phyloP scores from a whole-genome alignment of 306 rosid species.

The Ziziphus jujuba region DNA sequence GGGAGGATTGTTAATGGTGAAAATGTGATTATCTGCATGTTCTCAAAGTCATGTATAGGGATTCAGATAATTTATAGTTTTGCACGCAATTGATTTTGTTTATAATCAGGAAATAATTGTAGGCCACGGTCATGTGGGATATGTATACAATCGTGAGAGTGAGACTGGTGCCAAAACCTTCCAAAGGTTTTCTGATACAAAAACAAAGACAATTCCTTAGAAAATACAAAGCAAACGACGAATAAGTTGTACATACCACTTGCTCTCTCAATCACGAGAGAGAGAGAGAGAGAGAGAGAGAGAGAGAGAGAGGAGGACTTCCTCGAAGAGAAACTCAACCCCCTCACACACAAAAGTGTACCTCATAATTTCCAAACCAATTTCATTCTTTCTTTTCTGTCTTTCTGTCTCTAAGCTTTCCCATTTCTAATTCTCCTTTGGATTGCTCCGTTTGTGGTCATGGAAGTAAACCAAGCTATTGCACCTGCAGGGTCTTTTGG shows the following conservation, averaged over 20 bases:
- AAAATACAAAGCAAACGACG: conserved; percentile 51
- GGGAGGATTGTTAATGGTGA: not conserved
- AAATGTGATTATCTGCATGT: conserved; percentile 8
- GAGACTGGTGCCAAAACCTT: conserved; percentile 31
- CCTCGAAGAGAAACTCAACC: conserved; percentile 35
- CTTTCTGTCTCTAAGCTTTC: not conserved
- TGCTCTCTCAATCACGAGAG: conserved; percentile 44
- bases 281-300: conserved; percentile 27
- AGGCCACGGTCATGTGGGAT: conserved; percentile 21
- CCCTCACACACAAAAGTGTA: conserved; percentile 26
- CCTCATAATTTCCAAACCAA: conserved; percentile 23
- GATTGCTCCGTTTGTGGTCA: conserved; percentile 44
- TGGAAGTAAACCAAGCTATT: conserved; percentile 57
- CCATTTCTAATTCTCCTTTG: conserved; percentile 19
- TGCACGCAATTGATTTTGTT: conserved; percentile 1
- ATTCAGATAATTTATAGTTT: not conserved
- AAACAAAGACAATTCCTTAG: conserved; percentile 45
- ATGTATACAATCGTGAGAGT: not conserved
- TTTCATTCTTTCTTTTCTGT: conserved; percentile 25
- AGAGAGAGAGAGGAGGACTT: conserved; percentile 12
- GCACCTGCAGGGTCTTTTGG: conserved; percentile 37
- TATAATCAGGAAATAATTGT: conserved; percentile 10
- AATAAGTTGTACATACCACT: conserved; percentile 28
- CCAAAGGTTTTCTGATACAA: conserved; percentile 32
- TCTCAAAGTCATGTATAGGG: not conserved